Evolutionary conservation across 352 stramenopile species (phyloP), one percentile per base, ranked within the genome.

Genomic region (Globisporangium irregulare): DNA sequence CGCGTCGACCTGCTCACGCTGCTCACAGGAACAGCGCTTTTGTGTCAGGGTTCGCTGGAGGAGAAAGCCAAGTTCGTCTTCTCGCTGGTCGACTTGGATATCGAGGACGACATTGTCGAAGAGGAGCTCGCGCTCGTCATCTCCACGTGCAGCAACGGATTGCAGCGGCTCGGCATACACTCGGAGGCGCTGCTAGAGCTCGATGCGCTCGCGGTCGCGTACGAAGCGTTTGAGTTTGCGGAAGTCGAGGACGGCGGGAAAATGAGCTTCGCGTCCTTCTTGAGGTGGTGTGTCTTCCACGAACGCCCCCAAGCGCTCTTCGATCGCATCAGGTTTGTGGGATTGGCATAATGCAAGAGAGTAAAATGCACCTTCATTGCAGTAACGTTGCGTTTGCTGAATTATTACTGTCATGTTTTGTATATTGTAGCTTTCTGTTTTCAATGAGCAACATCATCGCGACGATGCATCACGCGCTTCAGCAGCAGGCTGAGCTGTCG

Each of bases 41-140:
- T 93, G 18, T 71, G 79, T 10, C 83, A 83, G 7, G 83, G 84
- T 1, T 27, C 81, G 15, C 67, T 92, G 3, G 78, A 75, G 22
- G 77, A 81, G 38, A 89, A 87, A 61, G 75, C 75, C 55, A 72
- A 69, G 20, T 82, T 92, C 38, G 64, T 93, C 1, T 93, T 93
- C 69, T 58, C 75, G 43, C 74, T 92, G 55, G 80, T 91, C 46
- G 86, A 92, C 64, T 71, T 93, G 54, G 84, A 93, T 62, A 82
- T 73, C 1, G 86, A 93, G 58, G 86, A 93, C 70, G 86, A 93
- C 64, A 84, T 91, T 50, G 76, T 84, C 65, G 82, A 90, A 64
- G 76, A 82, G 36, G 84, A 92, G 69, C 72, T 94, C 54, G 84
- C 81, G 27, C 76, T 94, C 58, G 65, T 90, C 3, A 73, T 94